Percentiles rank a stretch among this genome's conserved stretches.
Conservation (phyloP, 2,329 filamentous ascomycete genomes). For the Paracorniculantispora psalliotae region DNA sequence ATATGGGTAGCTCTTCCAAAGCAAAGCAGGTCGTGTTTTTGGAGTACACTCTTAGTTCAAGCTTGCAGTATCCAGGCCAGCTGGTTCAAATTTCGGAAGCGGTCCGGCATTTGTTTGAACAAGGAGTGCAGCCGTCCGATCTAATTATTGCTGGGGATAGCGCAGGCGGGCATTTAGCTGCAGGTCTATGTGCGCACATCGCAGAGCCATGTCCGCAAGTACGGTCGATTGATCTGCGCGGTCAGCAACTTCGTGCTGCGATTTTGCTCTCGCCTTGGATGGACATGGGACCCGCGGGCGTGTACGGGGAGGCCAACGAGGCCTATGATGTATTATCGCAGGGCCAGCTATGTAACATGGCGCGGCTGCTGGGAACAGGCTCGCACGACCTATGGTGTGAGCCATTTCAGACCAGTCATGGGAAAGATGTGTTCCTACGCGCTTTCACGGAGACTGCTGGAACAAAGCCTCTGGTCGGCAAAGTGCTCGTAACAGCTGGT, state of each 20-base stretch:
- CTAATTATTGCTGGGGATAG: conserved; percentile 20
- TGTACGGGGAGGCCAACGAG: conserved; percentile 10
- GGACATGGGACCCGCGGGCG: conserved; percentile 15
- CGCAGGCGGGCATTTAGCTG: conserved; percentile 19
- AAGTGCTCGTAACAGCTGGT: neutral
- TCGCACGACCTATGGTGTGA: neutral
- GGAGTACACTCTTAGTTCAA: conserved; percentile 21
- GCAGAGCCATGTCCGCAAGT: conserved; percentile 14
- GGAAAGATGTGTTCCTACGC: neutral
- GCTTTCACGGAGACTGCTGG: neutral
- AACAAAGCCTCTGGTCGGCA: neutral
- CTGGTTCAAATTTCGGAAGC: conserved; percentile 19
- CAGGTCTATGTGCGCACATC: conserved; percentile 18
- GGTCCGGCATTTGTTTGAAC: conserved; percentile 16
- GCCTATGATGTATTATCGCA: conserved; percentile 6
- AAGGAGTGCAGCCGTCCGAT: conserved; percentile 8
- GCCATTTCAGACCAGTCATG: neutral
- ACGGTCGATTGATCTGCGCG: neutral
- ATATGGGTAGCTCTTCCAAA: conserved; percentile 7
- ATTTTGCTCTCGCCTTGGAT: conserved; percentile 19
- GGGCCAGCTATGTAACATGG: neutral
- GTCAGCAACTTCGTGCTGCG: conserved; percentile 10
- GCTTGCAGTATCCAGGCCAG: conserved; percentile 20
- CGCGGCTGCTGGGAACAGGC: neutral
- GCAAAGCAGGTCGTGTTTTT: conserved; percentile 18